A percentile compares a stretch with the other conserved stretches of the same genome.
Conservation (phyloP, 208 protist species). For the Wallacemonas sp. region DNA sequence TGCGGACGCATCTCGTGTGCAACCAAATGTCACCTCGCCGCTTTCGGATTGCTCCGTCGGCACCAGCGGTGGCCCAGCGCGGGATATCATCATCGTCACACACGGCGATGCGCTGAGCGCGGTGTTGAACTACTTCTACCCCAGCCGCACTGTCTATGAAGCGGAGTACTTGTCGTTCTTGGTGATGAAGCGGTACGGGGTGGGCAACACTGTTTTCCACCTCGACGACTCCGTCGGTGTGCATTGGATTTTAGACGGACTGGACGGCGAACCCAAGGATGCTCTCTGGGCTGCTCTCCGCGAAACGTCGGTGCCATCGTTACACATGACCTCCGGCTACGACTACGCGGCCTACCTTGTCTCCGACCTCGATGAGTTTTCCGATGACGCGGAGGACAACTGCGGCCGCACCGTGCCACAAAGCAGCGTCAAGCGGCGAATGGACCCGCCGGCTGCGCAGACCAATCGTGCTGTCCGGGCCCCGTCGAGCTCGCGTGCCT, state of each 20-base stretch:
- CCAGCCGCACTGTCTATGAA: constrained; percentile 68
- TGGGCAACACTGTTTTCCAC: constrained; percentile 35
- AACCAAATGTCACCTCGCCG: neutral
- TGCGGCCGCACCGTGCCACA: neutral
- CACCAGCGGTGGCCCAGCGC: constrained; percentile 78
- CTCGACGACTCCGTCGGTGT: constrained; percentile 50
- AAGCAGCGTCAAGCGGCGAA: constrained; percentile 14
- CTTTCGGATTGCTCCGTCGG: constrained; percentile 48
- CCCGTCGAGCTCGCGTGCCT: neutral
- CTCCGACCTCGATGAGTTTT: constrained; percentile 4
- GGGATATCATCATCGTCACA: constrained; percentile 63
- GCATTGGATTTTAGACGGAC: constrained; percentile 56
- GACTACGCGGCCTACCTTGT: neutral
- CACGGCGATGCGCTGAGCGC: constrained; percentile 81
- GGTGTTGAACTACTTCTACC: constrained; percentile 62
- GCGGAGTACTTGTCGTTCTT: constrained; percentile 77
- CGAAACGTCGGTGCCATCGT: neutral
- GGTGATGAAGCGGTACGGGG: constrained; percentile 42
- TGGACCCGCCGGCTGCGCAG: too few species aligned
- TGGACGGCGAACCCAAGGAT: constrained; percentile 35
- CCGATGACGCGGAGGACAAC: constrained; percentile 8
- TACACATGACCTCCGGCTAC: neutral
- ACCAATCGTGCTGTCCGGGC: neutral
- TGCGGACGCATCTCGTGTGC: neutral
- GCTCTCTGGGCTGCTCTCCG: constrained; percentile 1